Evolutionary conservation across 768 basidiomycete genomes (phyloP), one percentile per base, ranked within the genome.

Genomic region (Leucocoprinus birnbaumii): DNA sequence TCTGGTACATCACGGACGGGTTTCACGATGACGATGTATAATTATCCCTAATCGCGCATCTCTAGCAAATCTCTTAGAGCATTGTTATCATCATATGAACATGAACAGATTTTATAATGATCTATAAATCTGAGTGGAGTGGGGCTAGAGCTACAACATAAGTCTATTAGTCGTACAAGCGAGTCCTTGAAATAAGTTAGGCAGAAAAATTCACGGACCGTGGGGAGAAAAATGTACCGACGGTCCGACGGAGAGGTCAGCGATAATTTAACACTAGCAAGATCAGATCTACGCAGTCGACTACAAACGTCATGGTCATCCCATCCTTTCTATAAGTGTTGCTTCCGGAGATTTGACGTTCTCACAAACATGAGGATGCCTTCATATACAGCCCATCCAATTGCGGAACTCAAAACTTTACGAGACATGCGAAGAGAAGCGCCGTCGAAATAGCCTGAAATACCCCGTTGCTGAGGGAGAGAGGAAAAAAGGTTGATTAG

Each of bases 311-410:
- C 13, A 41, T 16, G 40, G 6, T 41, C 40, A 41, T 19, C 4
- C 40, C 16, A 19, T 6, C 25, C 10, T 27, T 48, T 51, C n/a
- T 51, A 44, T 44, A 25, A 10, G 44, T 55, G 47, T n/a, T 42
- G 19, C 14, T 34, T 53, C 38, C 27, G 52, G 21, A 31, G 44
- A 21, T 42, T 42, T 21, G 51, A 56, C 16, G 54, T 50, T 43
- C 49, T 50, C 63, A 84, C 75, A 55, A 86, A 74, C 63, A 89
- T 80, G 25, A 91, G 71, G 21, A 86, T 67, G 40, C 85, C 86
- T 67, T 96, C 94, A 59, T 94, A 97, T 0, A 94, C 88, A 2
- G 84, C 89, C 94, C 94, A 97, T 2, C 86, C 92, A 57, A 97
- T 90, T 0, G 86, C 86, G n/a, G 91, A 92, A 61, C 90, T 91